Base-by-base conservation (phyloP, 2,329 filamentous ascomycete genomes). In the Calonectria montana region DNA sequence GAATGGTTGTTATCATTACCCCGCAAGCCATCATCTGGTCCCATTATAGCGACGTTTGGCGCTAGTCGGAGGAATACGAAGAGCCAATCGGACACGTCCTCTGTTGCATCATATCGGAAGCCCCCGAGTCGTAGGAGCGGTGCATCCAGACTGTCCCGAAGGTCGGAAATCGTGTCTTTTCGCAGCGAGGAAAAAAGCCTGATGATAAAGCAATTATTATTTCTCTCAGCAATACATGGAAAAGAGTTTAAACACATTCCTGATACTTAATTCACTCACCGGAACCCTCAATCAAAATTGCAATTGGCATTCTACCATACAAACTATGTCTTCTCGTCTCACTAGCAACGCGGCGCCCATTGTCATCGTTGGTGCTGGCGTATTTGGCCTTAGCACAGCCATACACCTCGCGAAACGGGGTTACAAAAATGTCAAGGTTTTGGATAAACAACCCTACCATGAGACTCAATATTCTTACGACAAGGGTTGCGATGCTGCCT, bases 381-480 rank as follows among this genome's bases (percentile, higher is more conserved):
- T 74, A 45, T 82, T 83, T 12, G 82, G 83, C 3, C 78, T 82
- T 1, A 80, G 81, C 13, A 83, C 82, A 3, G 82, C 78, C 10
- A 75, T 76, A 27, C 78, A 80, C 62, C 74, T 80, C 12, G 73
- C 78, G 12, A 69, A 74, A 43, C 76, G 83, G 9, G 87, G 86
- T 6, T 89, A 88, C 75, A 80, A 25, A 4, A 81, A 86, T 70
- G 81, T 88, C 35, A 87, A 83, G 4, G 82, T 89, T 15, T 81
- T 89, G 31, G 87, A 89, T 74, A 82, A 82, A 73, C 84, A 88
- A 74, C 23, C 83, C 4, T 85, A 86, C 41, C 81, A 84, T 10
- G 67, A 82, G 45, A 79, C 78, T 2, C 77, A 74, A 0, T 88
- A 88, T 68, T 82, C 83, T 25, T 84, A 84, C 65, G 71, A 80